A percentile compares a stretch with the other conserved stretches of the same genome.
These are phyloP conservation scores for Cinchona pubescens DNA, from an alignment of 257 asterid species.

Conservation along the genomic window DNA sequence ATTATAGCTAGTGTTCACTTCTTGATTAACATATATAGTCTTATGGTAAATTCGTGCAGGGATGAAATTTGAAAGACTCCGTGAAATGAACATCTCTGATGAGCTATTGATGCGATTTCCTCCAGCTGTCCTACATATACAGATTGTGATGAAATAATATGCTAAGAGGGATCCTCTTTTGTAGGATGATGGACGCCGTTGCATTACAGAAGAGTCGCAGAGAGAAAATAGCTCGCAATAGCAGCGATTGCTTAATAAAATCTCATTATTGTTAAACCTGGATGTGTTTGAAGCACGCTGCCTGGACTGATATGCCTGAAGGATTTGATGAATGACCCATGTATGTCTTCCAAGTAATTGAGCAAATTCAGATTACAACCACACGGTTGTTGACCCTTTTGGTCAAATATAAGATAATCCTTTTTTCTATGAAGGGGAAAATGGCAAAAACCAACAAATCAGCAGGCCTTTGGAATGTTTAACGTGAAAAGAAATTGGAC, in stretches of 20 bases:
- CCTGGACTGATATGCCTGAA: background rate
- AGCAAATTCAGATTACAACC: background rate
- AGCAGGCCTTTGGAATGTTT: background rate
- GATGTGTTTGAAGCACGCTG: background rate
- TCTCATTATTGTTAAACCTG: background rate
- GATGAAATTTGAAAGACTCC: too few species aligned
- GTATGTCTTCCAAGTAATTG: background rate
- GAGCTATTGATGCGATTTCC: too few species aligned
- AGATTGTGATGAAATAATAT: background rate
- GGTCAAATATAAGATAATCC: background rate
- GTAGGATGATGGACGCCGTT: background rate
- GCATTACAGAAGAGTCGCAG: background rate
- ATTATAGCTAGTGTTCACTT: too few species aligned
- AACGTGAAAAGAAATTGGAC: background rate
- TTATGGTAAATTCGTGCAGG: too few species aligned
- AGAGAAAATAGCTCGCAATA: background rate
- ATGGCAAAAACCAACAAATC: background rate
- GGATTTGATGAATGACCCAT: background rate
- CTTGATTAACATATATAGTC: too few species aligned
- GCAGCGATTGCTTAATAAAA: background rate
- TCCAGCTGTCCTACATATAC: background rate
- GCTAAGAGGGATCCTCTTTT: too few species aligned
- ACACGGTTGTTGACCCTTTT: background rate
- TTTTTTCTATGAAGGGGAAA: background rate
- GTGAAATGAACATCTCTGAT: too few species aligned